Conservation (phyloP, 139 green algal genomes). For the Chlorella sorokiniana region DNA sequence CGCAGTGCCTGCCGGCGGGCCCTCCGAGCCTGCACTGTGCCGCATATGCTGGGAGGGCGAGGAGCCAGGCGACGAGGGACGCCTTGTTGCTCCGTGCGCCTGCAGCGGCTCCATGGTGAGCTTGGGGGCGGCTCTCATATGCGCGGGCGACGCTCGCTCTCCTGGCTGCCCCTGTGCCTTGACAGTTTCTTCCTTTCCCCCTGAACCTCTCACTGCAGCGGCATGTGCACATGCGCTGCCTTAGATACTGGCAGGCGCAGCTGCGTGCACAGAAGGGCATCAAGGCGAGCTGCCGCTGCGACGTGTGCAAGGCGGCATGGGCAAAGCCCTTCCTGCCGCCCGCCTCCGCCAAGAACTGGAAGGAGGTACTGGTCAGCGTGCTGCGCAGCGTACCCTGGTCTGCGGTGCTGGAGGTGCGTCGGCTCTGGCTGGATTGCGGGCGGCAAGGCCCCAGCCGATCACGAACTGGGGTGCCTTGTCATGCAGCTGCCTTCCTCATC, state of each 20-base stretch:
- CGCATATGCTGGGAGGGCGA: conserved; percentile 18
- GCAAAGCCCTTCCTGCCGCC: not conserved
- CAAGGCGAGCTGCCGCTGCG: not conserved
- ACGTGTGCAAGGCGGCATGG: conserved; percentile 7
- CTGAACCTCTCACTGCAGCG: not conserved
- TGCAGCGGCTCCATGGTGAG: conserved; percentile 26
- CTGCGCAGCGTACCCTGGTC: conserved; percentile 5
- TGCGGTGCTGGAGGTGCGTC: conserved; percentile 1
- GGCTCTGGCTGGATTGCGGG: not conserved
- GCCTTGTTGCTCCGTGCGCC: conserved; percentile 3
- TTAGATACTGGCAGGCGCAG: conserved; percentile 15
- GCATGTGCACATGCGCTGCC: conserved; percentile 12
- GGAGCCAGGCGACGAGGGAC: not conserved
- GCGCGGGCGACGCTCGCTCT: too few relatives aligned
- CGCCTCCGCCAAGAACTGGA: not conserved
- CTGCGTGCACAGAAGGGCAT: conserved; percentile 17
- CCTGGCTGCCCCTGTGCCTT: too few relatives aligned
- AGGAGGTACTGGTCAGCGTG: not conserved
- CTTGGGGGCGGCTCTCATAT: too few relatives aligned
- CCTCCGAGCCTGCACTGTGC: not conserved
- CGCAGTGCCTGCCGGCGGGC: not conserved
- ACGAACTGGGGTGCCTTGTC: not conserved
- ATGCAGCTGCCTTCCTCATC: too few relatives aligned
- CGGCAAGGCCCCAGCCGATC: not conserved
- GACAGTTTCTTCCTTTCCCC: not conserved